These are phyloP conservation scores for Nannochloropsis granulata DNA, from an alignment of 108 stramenopile genomes.

Conservation along the genomic window DNA sequence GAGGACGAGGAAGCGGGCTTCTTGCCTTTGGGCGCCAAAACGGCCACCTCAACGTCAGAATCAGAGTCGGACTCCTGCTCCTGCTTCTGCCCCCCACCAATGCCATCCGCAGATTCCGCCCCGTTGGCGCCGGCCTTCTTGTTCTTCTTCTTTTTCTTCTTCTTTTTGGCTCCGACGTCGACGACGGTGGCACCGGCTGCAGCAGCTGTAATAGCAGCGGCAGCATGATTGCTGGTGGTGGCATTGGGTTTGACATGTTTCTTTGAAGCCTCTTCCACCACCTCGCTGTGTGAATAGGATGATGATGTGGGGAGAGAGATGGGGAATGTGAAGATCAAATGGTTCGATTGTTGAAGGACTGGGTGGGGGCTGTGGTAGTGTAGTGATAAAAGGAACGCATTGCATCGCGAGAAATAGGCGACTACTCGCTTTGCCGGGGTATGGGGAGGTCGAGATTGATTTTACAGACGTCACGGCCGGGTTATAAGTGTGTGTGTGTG, in stretches of 20 bases:
- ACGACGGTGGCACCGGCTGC: neutral
- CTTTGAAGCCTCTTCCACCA: neutral
- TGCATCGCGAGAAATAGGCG: too few species aligned
- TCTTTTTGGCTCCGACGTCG: neutral
- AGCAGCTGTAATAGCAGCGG: neutral
- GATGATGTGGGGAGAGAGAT: too few species aligned
- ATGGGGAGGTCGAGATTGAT: too few species aligned
- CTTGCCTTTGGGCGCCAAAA: neutral
- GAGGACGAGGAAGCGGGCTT: too few species aligned
- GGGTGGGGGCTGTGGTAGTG: too few species aligned
- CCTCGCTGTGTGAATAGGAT: neutral
- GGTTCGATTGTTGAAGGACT: too few species aligned
- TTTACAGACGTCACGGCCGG: too few species aligned
- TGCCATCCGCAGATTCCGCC: neutral
- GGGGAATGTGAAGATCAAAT: too few species aligned
- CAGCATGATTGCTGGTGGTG: neutral
- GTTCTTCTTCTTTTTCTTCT: neutral
- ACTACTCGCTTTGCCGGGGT: too few species aligned
- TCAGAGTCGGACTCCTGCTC: neutral
- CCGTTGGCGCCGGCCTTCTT: neutral
- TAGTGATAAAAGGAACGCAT: too few species aligned
- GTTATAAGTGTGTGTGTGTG: too few species aligned
- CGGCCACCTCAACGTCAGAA: neutral
- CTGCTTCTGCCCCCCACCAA: neutral
- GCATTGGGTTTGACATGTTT: neutral